Base-by-base conservation (phyloP, 1,139 yeast genomes). In the Magnusiomyces magnusii region DNA sequence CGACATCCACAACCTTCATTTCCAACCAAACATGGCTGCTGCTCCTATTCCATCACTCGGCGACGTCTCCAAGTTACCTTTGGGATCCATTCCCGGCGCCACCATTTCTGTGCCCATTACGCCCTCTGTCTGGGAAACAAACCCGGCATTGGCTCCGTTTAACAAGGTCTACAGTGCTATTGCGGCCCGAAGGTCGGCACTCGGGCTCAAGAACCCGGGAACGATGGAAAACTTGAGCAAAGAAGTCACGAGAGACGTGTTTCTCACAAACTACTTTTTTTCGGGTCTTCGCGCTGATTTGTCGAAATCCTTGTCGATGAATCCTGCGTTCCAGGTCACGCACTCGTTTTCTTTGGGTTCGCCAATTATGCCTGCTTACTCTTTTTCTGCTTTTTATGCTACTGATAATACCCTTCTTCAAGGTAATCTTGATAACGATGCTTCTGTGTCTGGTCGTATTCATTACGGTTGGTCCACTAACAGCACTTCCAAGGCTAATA, bases 241-340 rank as follows among this genome's bases (percentile, higher is more conserved):
- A 77, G 99, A 93, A 76, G 97, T 91, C 60, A 78, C 92, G 65
- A 86, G 93, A 75, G 98, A 92, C 73, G 97, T 92, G 47, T 90
- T 93, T 73, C 81, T 91, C 71, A 84, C 81, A 72, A 96, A 91
- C 73, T 88, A 89, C 78, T 86, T 86, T 75, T 93, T 93, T 82
- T 87, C 96, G 54, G 99, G 99, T 62, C 82, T 95, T 70, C 87
- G 97, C 74, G 99, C 99, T 61, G 99, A 93, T 74, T 82, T 93
- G 69, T 89, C 90, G 78, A 93, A 93, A 80, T 91, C 93, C 28
- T 90, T 95, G 71, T 78, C 88, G 65, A 81, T 92, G 82, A 84
- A 86, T 74, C 98, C 99, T 61, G 95, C 92, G 61, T 93, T 95
- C 86, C 99, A 95, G 80, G 88, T 96, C 62, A 87, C 97, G 63